These are phyloP conservation scores for Begonia peltatifolia DNA, from an alignment of 306 rosid species.

Conservation along the genomic window DNA sequence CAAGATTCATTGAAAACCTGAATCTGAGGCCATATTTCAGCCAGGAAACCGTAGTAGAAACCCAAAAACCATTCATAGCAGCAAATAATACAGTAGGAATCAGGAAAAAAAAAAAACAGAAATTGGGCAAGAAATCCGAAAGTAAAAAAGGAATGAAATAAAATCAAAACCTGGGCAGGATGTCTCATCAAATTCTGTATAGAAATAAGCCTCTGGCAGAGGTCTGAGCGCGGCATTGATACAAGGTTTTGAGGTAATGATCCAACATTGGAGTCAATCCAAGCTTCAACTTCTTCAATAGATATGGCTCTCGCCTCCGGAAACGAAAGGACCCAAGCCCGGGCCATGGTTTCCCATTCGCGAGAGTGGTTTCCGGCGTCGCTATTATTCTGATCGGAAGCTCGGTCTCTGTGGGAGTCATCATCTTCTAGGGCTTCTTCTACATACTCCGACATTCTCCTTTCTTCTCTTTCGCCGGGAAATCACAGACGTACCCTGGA, in stretches of 20 bases:
- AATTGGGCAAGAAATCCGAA: not conserved
- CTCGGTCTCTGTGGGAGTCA: constrained; percentile 7
- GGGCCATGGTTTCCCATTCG: constrained; percentile 96
- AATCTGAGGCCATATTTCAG: no score
- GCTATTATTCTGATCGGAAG: constrained; percentile 18
- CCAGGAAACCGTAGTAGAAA: no score
- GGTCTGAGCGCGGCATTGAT: constrained; percentile 82
- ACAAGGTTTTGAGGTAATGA: constrained; percentile 62
- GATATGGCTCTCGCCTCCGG: constrained; percentile 67
- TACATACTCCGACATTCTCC: constrained; percentile 33
- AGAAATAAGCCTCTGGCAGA: constrained; percentile 65
- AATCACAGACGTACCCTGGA: not conserved
- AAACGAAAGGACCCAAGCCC: constrained; percentile 78
- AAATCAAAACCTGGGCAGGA: constrained; percentile 28
- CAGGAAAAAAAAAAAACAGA: not conserved
- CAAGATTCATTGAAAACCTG: no score
- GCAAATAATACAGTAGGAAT: no score
- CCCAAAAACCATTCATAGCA: no score
- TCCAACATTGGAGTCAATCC: constrained; percentile 64
- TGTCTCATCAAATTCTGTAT: constrained; percentile 70
- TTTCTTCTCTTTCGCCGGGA: not conserved
- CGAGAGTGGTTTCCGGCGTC: constrained; percentile 35
- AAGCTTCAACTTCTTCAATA: constrained; percentile 76
- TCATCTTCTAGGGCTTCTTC: constrained; percentile 23
- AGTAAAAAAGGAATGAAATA: not conserved